phyloP scores from a whole-genome alignment of 2,329 filamentous ascomycete species.

The Alternaria panax region DNA sequence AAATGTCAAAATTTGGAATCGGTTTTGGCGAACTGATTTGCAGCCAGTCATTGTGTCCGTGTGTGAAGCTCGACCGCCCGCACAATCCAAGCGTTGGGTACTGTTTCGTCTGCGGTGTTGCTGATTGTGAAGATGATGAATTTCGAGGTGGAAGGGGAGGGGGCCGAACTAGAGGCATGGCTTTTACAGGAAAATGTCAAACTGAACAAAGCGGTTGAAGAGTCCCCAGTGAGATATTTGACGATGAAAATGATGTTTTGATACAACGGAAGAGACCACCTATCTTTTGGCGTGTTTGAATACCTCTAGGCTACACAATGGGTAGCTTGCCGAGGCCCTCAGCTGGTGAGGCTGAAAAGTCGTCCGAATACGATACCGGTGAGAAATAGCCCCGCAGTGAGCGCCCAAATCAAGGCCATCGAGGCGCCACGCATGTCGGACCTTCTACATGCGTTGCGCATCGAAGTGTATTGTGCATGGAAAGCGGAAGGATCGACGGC shows the following conservation, averaged over 20 bases:
- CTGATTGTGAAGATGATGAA: constrained; percentile 5
- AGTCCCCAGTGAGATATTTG: background rate
- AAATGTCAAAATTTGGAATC: constrained; percentile 27
- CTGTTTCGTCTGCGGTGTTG: background rate
- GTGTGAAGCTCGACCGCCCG: constrained; percentile 12
- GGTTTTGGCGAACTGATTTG: constrained; percentile 17
- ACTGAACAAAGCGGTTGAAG: background rate
- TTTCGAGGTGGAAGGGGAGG: constrained; percentile 5
- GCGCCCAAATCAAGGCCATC: constrained; percentile 3
- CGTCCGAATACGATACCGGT: constrained; percentile 21
- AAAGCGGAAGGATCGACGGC: background rate
- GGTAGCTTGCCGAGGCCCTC: constrained; percentile 3
- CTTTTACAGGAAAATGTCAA: background rate
- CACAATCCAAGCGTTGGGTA: constrained; percentile 17
- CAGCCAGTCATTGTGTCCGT: constrained; percentile 22
- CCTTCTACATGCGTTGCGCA: constrained; percentile 1
- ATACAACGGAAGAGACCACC: background rate
- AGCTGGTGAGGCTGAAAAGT: constrained; percentile 9
- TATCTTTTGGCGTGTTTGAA: background rate
- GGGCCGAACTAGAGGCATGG: constrained; percentile 23
- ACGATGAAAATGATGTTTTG: background rate
- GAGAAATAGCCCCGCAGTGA: constrained; percentile 9
- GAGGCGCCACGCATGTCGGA: constrained; percentile 4
- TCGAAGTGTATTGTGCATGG: background rate
- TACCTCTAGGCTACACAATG: background rate